Conservation (phyloP, 1,139 yeast species). For the Magnusiomyces paraingens region DNA sequence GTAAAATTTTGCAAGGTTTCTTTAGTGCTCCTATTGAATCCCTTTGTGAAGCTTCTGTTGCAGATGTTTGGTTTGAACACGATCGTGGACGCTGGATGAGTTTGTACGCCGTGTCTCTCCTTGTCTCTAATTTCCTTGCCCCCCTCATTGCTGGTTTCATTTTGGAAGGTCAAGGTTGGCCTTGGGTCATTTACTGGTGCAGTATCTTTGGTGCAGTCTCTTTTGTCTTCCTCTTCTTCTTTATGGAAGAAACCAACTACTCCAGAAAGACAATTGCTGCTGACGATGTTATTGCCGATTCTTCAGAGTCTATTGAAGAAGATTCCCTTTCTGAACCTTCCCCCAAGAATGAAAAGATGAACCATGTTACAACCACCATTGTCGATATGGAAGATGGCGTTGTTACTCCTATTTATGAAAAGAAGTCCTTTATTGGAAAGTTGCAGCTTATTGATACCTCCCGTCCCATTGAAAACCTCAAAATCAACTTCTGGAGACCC, state of each 20-base stretch:
- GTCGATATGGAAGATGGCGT: slow-evolving; percentile 13
- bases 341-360: slow-evolving; percentile 8
- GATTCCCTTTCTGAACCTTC: slow-evolving; percentile 1
- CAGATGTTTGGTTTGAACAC: slow-evolving; percentile 54
- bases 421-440: slow-evolving; percentile 29
- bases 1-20: slow-evolving; percentile 42
- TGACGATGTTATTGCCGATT: slow-evolving; percentile 15
- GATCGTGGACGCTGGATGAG: slow-evolving; percentile 72
- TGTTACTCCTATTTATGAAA: slow-evolving; percentile 6
- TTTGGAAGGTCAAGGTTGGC: slow-evolving; percentile 48
- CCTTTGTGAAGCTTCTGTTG: slow-evolving; percentile 41
- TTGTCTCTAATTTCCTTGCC: slow-evolving; percentile 74
- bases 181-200: slow-evolving; percentile 82
- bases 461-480: slow-evolving; percentile 19
- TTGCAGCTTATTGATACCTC: slow-evolving; percentile 30
- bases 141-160: slow-evolving; percentile 73
- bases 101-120: slow-evolving; percentile 66
- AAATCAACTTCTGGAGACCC: slow-evolving; percentile 23
- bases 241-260: slow-evolving; percentile 68
- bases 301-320: slow-evolving; percentile 7
- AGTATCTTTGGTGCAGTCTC: slow-evolving; percentile 59
- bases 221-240: slow-evolving; percentile 47
- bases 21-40: slow-evolving; percentile 52
- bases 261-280: slow-evolving; percentile 39
- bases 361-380: slow-evolving; percentile 8